Conservation (phyloP, 148 eudicot genomes). For the Polygonum aviculare region DNA sequence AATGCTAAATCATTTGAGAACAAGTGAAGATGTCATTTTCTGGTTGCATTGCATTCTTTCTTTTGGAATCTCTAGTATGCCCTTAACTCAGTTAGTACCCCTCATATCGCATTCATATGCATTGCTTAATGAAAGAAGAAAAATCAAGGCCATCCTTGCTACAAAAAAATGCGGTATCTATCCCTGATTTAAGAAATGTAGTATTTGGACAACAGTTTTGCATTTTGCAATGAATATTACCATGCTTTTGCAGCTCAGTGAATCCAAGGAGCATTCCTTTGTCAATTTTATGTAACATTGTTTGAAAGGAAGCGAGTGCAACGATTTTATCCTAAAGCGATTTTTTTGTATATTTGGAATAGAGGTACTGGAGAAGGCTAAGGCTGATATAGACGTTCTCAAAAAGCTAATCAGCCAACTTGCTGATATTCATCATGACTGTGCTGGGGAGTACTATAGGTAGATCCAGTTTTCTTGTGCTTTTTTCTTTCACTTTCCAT, state of each 20-base stretch:
- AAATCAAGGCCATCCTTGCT: background rate
- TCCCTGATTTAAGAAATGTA: background rate
- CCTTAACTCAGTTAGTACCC: background rate
- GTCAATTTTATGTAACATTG: background rate
- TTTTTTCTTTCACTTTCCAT: background rate
- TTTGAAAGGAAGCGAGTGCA: background rate
- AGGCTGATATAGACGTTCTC: slow-evolving; percentile 2
- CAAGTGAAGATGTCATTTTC: background rate
- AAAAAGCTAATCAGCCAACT: slow-evolving; percentile 16
- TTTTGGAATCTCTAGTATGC: background rate
- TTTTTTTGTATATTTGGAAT: background rate
- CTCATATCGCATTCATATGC: background rate
- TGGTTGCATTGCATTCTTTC: background rate
- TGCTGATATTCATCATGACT: slow-evolving; percentile 11
- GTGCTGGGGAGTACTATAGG: slow-evolving; percentile 18
- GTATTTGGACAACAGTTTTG: background rate
- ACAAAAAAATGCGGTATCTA: no score
- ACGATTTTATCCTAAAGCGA: background rate
- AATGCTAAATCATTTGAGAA: background rate
- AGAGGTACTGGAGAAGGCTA: slow-evolving; percentile 15
- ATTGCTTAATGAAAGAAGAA: background rate
- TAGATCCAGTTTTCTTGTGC: background rate
- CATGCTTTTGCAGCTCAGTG: background rate
- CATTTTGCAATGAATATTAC: background rate
- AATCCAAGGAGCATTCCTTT: background rate